Evolutionary conservation across 768 basidiomycete genomes (phyloP), one percentile per base, ranked within the genome.

Genomic region (Suillus subalutaceus): DNA sequence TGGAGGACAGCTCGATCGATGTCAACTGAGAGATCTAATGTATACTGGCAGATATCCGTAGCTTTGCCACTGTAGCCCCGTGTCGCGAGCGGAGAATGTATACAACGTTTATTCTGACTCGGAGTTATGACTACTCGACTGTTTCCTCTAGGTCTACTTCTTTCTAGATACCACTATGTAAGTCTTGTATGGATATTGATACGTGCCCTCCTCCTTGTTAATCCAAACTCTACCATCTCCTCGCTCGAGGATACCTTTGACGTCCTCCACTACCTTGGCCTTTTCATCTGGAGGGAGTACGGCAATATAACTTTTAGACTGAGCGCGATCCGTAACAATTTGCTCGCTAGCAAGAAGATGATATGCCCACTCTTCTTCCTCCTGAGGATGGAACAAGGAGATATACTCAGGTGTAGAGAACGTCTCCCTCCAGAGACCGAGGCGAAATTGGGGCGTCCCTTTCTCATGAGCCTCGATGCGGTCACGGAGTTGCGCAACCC

Each of bases 281-380:
- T 85, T 90, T 70, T 88, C 84, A n/a, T 83, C 83, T 2, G 83
- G 84, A 3, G 84, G 78, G 43, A 90, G 80, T 26, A 90, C 76
- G 0, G 90, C 83, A 53, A 96, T 87, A 76, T 96, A 97, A 69
- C 93, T 95, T 80, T 97, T 97, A 78, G 89, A 94, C 65, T 82
- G 81, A 2, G 89, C 89, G 60, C 95, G 82, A 63, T 93, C 82
- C 44, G 92, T 78, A 8, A 84, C 87, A 23, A 80, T 80, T 13
- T 91, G 81, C 40, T 83, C 78, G 2, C 85, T 88, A 0, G 85
- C 82, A 8, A 81, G 79, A 13, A 91, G 74, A 7, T 76, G 70
- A 71, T 89, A 89, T 1, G 72, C 65, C 83, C 87, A 91, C 37
- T 77, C 72, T 67, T 83, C 80, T 72, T 92, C 87, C 66, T 88